Evolutionary conservation across 2,329 filamentous ascomycete species (phyloP), one percentile per base, ranked within the genome.

Genomic region (Neonectria punicea): DNA sequence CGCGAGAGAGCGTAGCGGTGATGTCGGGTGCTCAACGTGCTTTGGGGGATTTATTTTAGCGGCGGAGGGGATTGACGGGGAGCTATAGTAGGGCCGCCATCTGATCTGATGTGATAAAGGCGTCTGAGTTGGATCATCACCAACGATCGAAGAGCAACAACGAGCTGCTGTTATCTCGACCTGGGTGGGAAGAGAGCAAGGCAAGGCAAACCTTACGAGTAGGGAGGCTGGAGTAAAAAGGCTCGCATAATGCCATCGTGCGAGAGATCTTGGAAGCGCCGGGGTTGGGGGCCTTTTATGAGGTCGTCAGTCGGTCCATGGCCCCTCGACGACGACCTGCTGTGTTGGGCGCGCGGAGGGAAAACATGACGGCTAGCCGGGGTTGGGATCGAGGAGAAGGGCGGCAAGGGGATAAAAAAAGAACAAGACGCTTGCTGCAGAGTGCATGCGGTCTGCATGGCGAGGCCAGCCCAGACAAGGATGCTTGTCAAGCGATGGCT

Each of bases 1-100:
- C 39, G 39, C n/a, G n/a, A n/a, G n/a, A n/a, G 36, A n/a, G 36
- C 36, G 36, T 39, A n/a, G 36, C 36, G 67, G 58, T 66, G 67
- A 70, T 32, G 50, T 34, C 25, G 25, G 32, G 32, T 34, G 32
- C 32, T 34, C 32, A 34, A 34, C 32, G 32, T 30, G 46, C 46
- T 50, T 32, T 6, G 25, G 46, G 46, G 4, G 25, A 13, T 18
- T 14, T 11, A 34, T 34, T 5, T 18, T 50, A 50, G 46, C 25
- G 46, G 46, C 46, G 14, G 46, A 28, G 16, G n/a, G 14, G 18
- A 44, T 8, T 20, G 41, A 20, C 4, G 41, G 28, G 6, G 28
- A 50, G 25, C 46, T 22, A 32, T 16, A 13, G 25, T 22, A 32
- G 46, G 46, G 46, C 28, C 9, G 34, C 14, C 34, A 36, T 14